Conservation (phyloP, 73 alveolate genomes). For the Paramecium biaurelia region DNA sequence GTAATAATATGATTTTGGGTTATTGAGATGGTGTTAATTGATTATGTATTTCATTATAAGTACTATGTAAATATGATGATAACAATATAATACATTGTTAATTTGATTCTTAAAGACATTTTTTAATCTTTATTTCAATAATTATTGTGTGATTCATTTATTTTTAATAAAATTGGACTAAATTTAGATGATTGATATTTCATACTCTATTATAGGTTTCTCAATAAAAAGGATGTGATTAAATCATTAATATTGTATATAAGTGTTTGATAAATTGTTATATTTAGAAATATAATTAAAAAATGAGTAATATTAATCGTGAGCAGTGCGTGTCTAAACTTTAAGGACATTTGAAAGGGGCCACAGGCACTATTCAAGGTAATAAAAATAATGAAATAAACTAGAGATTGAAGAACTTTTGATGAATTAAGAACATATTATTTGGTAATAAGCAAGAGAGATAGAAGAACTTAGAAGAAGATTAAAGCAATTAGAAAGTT, state of each 20-base stretch:
- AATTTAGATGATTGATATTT: background rate
- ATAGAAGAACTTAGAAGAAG: background rate
- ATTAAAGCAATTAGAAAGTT: background rate
- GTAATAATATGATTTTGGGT: no score
- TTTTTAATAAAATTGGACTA: background rate
- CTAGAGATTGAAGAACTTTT: background rate
- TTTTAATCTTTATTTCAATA: no score
- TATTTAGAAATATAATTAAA: background rate
- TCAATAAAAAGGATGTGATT: background rate
- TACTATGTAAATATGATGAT: no score
- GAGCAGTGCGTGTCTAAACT: background rate
- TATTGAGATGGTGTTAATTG: background rate
- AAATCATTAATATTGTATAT: background rate
- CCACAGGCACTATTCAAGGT: background rate
- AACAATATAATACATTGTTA: background rate
- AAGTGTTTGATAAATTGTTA: background rate
- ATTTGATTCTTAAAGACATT: background rate
- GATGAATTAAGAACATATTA: background rate
- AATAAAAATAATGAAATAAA: background rate
- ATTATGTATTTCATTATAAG: no score
- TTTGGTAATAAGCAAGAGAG: background rate
- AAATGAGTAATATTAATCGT: slow-evolving; percentile 14
- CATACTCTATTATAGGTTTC: background rate
- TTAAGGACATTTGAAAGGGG: background rate
- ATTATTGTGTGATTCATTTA: background rate